These are phyloP conservation scores for Tarenaya hassleriana DNA, from an alignment of 345 rosid species.

Conservation along the genomic window DNA sequence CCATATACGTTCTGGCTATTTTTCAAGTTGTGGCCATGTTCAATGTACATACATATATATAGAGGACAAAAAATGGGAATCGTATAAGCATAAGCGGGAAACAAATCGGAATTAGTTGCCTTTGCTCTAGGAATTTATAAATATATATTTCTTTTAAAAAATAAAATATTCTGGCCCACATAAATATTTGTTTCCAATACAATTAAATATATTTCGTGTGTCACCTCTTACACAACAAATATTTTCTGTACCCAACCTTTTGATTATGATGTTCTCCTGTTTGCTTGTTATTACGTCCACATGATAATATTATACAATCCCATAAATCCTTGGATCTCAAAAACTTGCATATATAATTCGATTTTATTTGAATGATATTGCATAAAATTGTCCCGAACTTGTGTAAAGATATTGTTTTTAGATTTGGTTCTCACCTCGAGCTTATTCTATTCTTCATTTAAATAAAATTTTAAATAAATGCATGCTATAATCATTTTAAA, in stretches of 20 bases:
- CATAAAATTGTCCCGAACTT: too few species aligned
- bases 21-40: constrained; percentile 16
- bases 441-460: not conserved
- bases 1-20: constrained; percentile 6
- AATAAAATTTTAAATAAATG: not conserved
- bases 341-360: not conserved
- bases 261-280: constrained; percentile 7
- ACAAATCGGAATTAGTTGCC: constrained; percentile 6
- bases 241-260: too few species aligned
- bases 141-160: not conserved
- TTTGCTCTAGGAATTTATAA: not conserved
- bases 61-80: too few species aligned
- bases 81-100: constrained; percentile 9
- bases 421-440: too few species aligned
- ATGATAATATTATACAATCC: not conserved
- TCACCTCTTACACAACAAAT: constrained; percentile 23
- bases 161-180: not conserved
- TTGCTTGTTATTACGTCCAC: constrained; percentile 6
- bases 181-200: constrained; percentile 3
- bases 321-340: not conserved
- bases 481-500: not conserved
- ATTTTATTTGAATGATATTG: not conserved
- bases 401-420: too few species aligned
- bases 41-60: constrained; percentile 15
- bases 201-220: constrained; percentile 13